Evolutionary conservation across 345 rosid genomes (phyloP), one percentile per base, ranked within the genome.

Genomic region (Citropsis articulata): DNA sequence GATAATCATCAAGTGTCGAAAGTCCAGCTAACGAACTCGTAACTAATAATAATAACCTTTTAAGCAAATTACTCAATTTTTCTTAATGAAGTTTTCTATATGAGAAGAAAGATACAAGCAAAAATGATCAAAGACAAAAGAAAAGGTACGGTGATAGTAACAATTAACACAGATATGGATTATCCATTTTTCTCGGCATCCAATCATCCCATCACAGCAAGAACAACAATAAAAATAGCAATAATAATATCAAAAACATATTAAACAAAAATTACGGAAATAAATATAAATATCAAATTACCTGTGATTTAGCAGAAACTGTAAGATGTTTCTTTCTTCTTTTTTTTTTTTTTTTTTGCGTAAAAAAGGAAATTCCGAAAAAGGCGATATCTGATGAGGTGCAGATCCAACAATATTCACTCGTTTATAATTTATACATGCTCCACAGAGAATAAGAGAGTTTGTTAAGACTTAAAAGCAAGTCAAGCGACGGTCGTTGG

Each of bases 11-110:
- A 45, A 24, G 33, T 42, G 22, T 69, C 50, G 18, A 45, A 69
- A 27, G 33, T 69, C 10, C 22, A 25, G 59, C 27, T 42, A 69
- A 69, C 22, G 36, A 27, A 69, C 57, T 45, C 36, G 28, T 14
- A 45, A 69, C 18, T 6, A 69, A n/a, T 42, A 6, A 69, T 2
- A 22, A 69, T 13, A n/a, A 10, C 7, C 14, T 42, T 19, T 64
- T 1, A 18, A 31, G 28, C 45, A 5, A 24, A 4, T 68, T 68
- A 7, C 25, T 68, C 18, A 9, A 60, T 1, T 60, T 60, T 60
- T 14, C 89, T 92, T 81, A 72, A 82, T 31, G 69, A 61, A 25
- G 16, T 45, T 10, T 45, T 16, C 9, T 48, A 45, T 0, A 12
- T 45, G 9, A 9, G 3, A 2, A 45, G 9, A 31, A 16, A 18